A percentile compares a stretch with the other conserved stretches of the same genome.
These are phyloP conservation scores for Cutaneotrichosporon sp. DNA, from an alignment of 1,284 basidiomycete species.

Conservation along the genomic window DNA sequence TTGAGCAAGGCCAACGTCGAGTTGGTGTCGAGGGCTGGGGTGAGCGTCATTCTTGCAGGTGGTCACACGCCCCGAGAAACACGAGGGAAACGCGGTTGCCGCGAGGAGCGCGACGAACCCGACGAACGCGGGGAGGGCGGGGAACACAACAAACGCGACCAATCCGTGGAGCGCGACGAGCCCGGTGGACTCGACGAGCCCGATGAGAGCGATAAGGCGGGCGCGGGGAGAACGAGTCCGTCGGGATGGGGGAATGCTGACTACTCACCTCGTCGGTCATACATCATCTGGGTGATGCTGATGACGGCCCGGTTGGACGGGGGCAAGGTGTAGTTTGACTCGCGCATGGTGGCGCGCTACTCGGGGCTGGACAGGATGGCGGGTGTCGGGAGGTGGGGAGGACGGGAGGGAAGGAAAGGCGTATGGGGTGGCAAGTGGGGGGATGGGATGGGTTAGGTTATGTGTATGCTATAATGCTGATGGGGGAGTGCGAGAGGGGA, in stretches of 20 bases:
- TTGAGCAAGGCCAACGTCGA: constrained; percentile 91
- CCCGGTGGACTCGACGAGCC: not conserved
- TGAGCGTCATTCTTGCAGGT: not conserved
- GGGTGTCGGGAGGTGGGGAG: not conserved
- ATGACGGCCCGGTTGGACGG: constrained; percentile 94
- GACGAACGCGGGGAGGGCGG: too few species aligned
- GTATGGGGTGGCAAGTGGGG: too few species aligned
- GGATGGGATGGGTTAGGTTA: not conserved
- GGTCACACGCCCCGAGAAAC: constrained; percentile 4
- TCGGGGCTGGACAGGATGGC: not conserved
- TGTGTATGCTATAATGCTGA: not conserved
- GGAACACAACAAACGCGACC: too few species aligned
- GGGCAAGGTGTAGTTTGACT: constrained; percentile 95
- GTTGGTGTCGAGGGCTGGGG: constrained; percentile 85
- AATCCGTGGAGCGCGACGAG: not conserved
- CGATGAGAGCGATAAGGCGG: not conserved
- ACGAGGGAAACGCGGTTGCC: not conserved
- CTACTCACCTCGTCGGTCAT: constrained; percentile 86
- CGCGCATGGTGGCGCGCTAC: constrained; percentile 68
- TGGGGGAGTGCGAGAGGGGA: not conserved
- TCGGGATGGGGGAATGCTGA: not conserved
- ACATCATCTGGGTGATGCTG: constrained; percentile 90
- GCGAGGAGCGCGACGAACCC: too few species aligned
- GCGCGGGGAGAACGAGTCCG: not conserved
- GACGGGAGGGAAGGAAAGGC: too few species aligned